These are phyloP conservation scores for Ceriops tagal DNA, from an alignment of 345 rosid species.

Conservation along the genomic window DNA sequence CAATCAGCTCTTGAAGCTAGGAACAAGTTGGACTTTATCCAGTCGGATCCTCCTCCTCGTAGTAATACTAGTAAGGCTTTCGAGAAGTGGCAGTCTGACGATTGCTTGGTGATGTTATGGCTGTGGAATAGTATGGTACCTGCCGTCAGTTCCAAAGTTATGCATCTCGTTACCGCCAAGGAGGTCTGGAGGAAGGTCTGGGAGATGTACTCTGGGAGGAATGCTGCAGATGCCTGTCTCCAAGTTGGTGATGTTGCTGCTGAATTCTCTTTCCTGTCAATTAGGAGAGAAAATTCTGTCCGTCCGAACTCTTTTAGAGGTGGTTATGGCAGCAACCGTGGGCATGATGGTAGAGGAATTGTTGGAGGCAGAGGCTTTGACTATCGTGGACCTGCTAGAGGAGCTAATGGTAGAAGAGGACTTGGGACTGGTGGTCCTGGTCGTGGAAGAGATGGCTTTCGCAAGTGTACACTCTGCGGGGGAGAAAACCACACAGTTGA, in stretches of 20 bases:
- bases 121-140: slow-evolving; percentile 1
- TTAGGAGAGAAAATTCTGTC: not conserved
- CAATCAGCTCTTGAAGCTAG: not conserved
- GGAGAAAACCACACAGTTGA: slow-evolving; percentile 3
- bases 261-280: not conserved
- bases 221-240: not conserved
- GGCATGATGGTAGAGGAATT: too few species aligned
- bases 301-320: not conserved
- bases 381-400: not conserved
- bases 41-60: not conserved
- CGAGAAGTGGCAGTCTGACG: not conserved
- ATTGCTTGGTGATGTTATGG: slow-evolving; percentile 6
- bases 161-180: not conserved
- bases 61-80: not conserved
- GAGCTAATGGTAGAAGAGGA: not conserved
- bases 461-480: not conserved
- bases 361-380: not conserved
- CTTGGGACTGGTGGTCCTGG: not conserved
- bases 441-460: not conserved
- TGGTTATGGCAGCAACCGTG: too few species aligned
- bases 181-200: not conserved
- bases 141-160: not conserved
- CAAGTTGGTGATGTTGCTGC: not conserved
- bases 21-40: not conserved
- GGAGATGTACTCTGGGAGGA: not conserved